Conservation (phyloP, 208 protist genomes). For the Trypanosoma theileri region DNA sequence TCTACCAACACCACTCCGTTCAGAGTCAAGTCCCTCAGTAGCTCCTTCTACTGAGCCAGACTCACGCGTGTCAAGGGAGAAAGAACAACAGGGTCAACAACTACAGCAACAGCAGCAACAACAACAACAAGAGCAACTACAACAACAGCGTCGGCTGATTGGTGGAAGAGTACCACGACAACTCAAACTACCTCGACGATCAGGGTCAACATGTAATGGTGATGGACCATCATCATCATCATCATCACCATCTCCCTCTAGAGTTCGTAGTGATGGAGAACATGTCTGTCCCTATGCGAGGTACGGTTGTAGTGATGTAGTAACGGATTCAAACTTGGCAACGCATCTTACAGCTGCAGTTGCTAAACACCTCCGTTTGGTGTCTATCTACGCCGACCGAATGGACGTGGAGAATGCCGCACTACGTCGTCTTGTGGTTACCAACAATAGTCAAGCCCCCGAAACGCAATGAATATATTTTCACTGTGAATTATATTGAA, state of each 20-base stretch:
- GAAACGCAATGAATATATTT: not conserved
- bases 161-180: not conserved
- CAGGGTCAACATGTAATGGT: not conserved
- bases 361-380: slow-evolving; percentile 59
- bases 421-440: slow-evolving; percentile 55
- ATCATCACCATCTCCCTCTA: slow-evolving; percentile 1
- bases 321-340: slow-evolving; percentile 44
- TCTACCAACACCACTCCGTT: not conserved
- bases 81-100: no score
- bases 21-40: not conserved
- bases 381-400: slow-evolving; percentile 68
- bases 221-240: not conserved
- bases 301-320: slow-evolving; percentile 59
- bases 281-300: slow-evolving; percentile 62
- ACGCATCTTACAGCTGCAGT: slow-evolving; percentile 57
- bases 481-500: not conserved
- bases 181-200: not conserved
- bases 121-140: not conserved
- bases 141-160: not conserved
- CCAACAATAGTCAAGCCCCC: not conserved
- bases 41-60: not conserved
- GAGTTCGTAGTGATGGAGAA: not conserved
- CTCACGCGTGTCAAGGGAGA: not conserved
- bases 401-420: slow-evolving; percentile 70
- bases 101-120: not conserved